Evolutionary conservation across 2,329 filamentous ascomycete genomes (phyloP).

Genomic region (Penicillium hesseltinei): DNA sequence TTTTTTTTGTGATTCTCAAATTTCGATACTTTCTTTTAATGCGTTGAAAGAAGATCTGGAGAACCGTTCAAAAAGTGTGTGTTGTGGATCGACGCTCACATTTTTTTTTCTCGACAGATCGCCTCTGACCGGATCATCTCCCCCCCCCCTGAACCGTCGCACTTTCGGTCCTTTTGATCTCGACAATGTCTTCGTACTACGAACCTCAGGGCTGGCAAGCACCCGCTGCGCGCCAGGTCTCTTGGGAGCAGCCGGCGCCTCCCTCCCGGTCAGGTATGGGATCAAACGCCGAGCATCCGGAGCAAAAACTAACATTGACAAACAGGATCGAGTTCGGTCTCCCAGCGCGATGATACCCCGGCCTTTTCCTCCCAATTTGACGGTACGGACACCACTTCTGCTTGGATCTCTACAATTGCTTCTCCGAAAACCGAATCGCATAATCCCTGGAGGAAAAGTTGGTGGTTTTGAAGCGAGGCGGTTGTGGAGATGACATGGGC

Average conservation of each 20-base stretch:
- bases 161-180: conserved; percentile 16
- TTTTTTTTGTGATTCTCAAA: background rate
- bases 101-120: conserved; percentile 25
- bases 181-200: conserved; percentile 64
- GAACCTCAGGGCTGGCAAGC: conserved; percentile 65
- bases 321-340: conserved; percentile 70
- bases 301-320: conserved; percentile 9
- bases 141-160: conserved; percentile 25
- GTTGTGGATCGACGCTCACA: conserved; percentile 16
- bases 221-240: conserved; percentile 58
- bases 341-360: conserved; percentile 68
- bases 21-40: background rate
- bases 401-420: background rate
- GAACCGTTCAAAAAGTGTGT: conserved; percentile 3
- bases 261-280: conserved; percentile 68
- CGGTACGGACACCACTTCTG: conserved; percentile 57
- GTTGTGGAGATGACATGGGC: background rate
- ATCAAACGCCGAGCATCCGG: background rate
- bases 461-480: background rate
- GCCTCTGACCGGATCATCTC: conserved; percentile 28
- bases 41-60: background rate
- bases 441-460: background rate
- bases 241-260: conserved; percentile 71
- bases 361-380: conserved; percentile 88
- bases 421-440: background rate